A percentile compares a stretch with the other conserved stretches of the same genome.
Conservation (phyloP, 768 basidiomycete species). For the Chlorophyllum brunneum region DNA sequence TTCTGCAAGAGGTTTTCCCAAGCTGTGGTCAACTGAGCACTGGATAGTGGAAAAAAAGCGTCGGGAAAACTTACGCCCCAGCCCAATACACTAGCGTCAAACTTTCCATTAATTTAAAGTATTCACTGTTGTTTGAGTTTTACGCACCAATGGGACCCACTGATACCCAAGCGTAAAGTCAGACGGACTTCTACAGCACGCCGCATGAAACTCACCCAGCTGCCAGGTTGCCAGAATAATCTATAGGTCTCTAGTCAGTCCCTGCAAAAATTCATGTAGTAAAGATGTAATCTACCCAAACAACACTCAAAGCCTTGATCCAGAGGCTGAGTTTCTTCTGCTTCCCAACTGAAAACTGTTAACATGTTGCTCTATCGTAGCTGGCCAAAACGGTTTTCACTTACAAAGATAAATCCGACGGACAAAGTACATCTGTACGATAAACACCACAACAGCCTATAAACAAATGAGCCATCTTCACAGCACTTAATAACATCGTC, state of each 20-base stretch:
- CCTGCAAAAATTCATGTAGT: no score
- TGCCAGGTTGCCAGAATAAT: background rate
- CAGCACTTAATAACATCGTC: background rate
- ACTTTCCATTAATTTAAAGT: no score
- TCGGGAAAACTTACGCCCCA: background rate
- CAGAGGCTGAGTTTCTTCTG: background rate
- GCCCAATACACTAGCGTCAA: background rate
- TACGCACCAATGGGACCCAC: background rate
- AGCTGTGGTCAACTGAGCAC: background rate
- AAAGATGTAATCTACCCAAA: no score
- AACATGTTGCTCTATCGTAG: background rate
- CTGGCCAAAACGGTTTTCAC: background rate
- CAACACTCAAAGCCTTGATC: background rate
- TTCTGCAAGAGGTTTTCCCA: background rate
- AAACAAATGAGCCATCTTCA: background rate
- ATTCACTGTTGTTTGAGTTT: background rate
- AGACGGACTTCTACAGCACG: background rate
- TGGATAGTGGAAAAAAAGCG: background rate
- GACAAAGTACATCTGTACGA: conserved; percentile 1
- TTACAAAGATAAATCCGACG: conserved; percentile 1
- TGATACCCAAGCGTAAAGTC: background rate
- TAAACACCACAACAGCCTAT: background rate
- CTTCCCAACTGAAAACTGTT: background rate
- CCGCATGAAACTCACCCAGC: background rate
- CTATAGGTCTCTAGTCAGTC: no score